phyloP scores from a whole-genome alignment of 129 eudicot genomes.

The Helichrysum umbraculigerum region DNA sequence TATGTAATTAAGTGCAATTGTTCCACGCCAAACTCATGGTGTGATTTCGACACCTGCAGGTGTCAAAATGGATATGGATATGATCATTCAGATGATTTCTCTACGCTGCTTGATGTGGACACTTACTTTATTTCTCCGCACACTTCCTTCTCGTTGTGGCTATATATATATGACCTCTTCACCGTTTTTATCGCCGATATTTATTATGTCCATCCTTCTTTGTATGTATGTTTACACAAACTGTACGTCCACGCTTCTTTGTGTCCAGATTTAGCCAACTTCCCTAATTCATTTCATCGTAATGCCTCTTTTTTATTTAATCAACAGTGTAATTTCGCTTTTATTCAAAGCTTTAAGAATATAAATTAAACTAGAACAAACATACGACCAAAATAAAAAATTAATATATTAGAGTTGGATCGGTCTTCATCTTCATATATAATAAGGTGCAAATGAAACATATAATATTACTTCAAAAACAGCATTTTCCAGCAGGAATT shows the following conservation, averaged over 20 bases:
- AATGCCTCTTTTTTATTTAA: too few relatives aligned
- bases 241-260: too few relatives aligned
- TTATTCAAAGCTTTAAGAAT: background rate
- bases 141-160: too few relatives aligned
- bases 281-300: too few relatives aligned
- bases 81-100: background rate
- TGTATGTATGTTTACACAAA: too few relatives aligned
- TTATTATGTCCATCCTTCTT: too few relatives aligned
- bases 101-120: background rate
- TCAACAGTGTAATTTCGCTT: background rate
- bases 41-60: background rate
- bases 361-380: too few relatives aligned
- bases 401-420: background rate
- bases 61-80: background rate
- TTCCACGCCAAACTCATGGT: background rate
- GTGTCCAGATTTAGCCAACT: background rate
- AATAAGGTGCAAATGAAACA: background rate
- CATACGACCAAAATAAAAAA: background rate
- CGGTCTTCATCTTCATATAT: background rate
- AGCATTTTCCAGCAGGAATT: background rate
- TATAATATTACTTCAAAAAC: background rate
- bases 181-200: too few relatives aligned
- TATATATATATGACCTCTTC: too few relatives aligned
- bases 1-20: too few relatives aligned
- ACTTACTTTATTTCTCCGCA: too few relatives aligned